Evolutionary conservation across 2,329 filamentous ascomycete genomes (phyloP), one percentile per base, ranked within the genome.

Genomic region (Colletotrichum ledebouriae): DNA sequence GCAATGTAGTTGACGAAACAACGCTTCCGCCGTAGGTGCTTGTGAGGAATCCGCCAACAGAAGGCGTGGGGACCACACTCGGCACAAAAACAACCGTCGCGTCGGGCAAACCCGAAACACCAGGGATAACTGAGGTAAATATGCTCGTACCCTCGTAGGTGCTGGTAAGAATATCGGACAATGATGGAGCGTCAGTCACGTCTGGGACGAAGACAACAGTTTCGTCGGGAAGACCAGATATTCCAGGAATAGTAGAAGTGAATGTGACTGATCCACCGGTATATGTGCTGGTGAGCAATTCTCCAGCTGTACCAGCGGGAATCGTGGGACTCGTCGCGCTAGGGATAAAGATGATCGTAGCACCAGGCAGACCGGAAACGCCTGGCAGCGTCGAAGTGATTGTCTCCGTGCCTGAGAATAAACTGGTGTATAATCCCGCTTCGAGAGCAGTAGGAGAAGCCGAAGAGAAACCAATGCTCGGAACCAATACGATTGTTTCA

Each of bases 211-310:
- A 46, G 4, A 67, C 17, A 2, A 63, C 39, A 0, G 60, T 68
- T n/a, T 58, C 37, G 2, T 11, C 53, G 10, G 60, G 46, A 7
- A 39, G 17, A 7, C 65, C 65, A 3, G 47, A 47, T 1, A 49
- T 7, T 6, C 60, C 65, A 3, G 65, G 20, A 4, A 64, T 15
- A 1, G 55, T 44, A 3, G 37, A 41, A 1, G 65, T 68, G 15
- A 68, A 29, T 0, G 60, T 68, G 2, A 68, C 41, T 10, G 65
- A 64, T 6, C 65, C 65, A 12, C 64, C 64, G 10, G 13, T 44
- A 39, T 67, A 67, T 37, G 41, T 44, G 52, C 64, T 67, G 17
- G 64, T 67, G 37, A 63, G 39, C 29, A 67, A 20, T 2, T 44
- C 59, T 17, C 52, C 64, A 11, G 33, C 52, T 10, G 33, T 25